Conservation (phyloP, 2,329 filamentous ascomycete genomes). For the Neonectria neomacrospora region DNA sequence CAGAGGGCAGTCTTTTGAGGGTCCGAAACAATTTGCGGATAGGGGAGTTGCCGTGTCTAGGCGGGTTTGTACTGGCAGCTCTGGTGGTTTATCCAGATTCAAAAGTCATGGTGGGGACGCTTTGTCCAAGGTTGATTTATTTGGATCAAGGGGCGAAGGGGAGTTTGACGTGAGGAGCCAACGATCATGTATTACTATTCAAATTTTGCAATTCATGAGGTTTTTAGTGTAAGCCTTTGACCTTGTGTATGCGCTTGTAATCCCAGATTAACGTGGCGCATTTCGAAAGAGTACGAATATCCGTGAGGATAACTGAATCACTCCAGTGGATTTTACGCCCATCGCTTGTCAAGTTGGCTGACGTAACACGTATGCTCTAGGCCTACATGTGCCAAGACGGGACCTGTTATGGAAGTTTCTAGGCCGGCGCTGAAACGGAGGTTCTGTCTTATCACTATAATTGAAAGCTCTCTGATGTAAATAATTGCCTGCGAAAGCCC, state of each 20-base stretch:
- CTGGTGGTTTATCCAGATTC: slow-evolving; percentile 6
- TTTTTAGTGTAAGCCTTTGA: background rate
- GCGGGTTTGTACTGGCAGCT: slow-evolving; percentile 9
- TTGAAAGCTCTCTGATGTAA: background rate
- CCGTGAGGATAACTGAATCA: background rate
- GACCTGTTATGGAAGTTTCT: slow-evolving; percentile 26
- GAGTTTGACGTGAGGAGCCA: slow-evolving; percentile 38
- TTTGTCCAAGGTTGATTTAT: slow-evolving; percentile 23
- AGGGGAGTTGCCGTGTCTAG: slow-evolving; percentile 9
- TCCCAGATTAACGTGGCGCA: slow-evolving; percentile 4
- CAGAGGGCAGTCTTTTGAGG: background rate
- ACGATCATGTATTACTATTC: slow-evolving; percentile 33
- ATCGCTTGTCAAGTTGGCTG: slow-evolving; percentile 20
- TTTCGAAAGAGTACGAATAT: background rate
- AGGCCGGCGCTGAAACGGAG: slow-evolving; percentile 25
- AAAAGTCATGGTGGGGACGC: slow-evolving; percentile 24
- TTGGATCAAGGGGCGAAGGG: slow-evolving; percentile 38
- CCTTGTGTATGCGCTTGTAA: background rate
- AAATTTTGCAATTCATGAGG: slow-evolving; percentile 20
- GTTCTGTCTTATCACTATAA: background rate
- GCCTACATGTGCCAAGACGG: slow-evolving; percentile 23
- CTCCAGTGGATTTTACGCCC: background rate
- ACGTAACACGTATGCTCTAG: slow-evolving; percentile 35
- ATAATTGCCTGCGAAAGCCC: background rate
- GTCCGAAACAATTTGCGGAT: slow-evolving; percentile 10